phyloP scores from a whole-genome alignment of 148 eudicot genomes.

The Pharnaceum exiguum region DNA sequence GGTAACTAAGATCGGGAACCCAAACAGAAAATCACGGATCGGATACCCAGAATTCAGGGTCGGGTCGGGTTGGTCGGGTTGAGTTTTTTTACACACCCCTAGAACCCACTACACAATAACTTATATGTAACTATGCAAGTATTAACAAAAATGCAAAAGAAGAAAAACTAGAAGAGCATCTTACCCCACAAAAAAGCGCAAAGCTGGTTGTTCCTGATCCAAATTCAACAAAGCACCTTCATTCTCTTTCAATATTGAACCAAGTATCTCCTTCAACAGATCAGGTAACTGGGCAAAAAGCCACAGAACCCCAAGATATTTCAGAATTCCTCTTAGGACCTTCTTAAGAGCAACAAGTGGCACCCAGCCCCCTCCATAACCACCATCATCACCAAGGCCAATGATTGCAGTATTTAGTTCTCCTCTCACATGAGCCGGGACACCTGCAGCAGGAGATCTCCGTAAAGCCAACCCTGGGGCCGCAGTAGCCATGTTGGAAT shows the following conservation, averaged over 20 bases:
- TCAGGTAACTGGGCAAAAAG: slow-evolving; percentile 98
- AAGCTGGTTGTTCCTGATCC: slow-evolving; percentile 99
- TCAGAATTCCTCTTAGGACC: slow-evolving; percentile 91
- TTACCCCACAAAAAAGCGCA: slow-evolving; percentile 99
- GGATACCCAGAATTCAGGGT: no score
- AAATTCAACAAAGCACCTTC: slow-evolving; percentile 95
- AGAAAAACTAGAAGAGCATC: slow-evolving; percentile 9
- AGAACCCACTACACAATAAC: background rate
- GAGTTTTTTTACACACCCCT: no score
- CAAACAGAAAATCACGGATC: no score
- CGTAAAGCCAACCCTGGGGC: slow-evolving; percentile 57
- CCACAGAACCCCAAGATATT: slow-evolving; percentile 97
- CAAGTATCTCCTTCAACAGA: slow-evolving; percentile 86
- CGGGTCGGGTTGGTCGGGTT: no score
- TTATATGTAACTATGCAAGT: no score
- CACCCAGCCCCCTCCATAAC: slow-evolving; percentile 99
- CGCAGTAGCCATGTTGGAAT: slow-evolving; percentile 46
- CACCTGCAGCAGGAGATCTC: slow-evolving; percentile 70
- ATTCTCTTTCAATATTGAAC: slow-evolving; percentile 87
- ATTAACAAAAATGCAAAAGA: background rate
- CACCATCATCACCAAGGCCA: slow-evolving; percentile 99
- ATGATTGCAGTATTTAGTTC: slow-evolving; percentile 94
- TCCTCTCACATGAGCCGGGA: slow-evolving; percentile 96
- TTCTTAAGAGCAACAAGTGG: slow-evolving; percentile 97
- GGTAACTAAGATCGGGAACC: no score